Evolutionary conservation across 495 filamentous ascomycete genomes (phyloP), one percentile per base, ranked within the genome.

Genomic region (Penicillium riverlandense): DNA sequence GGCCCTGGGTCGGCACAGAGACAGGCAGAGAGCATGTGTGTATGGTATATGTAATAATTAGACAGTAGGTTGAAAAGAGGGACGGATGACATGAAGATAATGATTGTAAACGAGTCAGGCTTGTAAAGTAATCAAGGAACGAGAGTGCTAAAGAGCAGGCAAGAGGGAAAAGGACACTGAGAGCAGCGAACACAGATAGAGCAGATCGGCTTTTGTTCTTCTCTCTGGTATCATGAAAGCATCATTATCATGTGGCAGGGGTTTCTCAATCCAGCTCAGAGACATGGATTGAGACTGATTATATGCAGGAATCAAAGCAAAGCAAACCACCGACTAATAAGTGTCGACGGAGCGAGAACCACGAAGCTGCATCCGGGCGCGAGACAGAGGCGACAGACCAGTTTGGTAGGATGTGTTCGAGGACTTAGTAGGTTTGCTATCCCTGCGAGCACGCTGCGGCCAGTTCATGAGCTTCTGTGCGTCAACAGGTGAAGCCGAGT

Each of bases 401-500:
- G 47, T 50, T 9, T 50, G 50, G 29, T 47, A 57, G 10, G 27
- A 27, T 14, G 37, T 34, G 16, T 35, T 38, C 9, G 45, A 34
- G n/a, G 32, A 8, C 7, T 11, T 33, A n/a, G 44, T 36, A 7
- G 50, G 34, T 4, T 41, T 35, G 3, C 41, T 48, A 7, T 31
- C 32, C n/a, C 50, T 46, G 11, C 48, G 45, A 7, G 39, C 30
- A 38, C 55, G 54, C 30, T 51, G 58, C 1, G 63, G 57, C 65
- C 67, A 70, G 42, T 47, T 59, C 54, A 67, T 63, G 11, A 69
- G 45, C 33, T 52, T 59, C 16, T 63, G 61, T 10, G 65, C 60
- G 35, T 57, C 59, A 33, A 44, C 50, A 5, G 52, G 43, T 1
- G 56, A 53, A 0, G 62, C 50, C 12, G 59, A 54, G 16, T 62